These are phyloP conservation scores for Nymphaea thermarum DNA, from an alignment of 164 flowering plant species.

Conservation along the genomic window DNA sequence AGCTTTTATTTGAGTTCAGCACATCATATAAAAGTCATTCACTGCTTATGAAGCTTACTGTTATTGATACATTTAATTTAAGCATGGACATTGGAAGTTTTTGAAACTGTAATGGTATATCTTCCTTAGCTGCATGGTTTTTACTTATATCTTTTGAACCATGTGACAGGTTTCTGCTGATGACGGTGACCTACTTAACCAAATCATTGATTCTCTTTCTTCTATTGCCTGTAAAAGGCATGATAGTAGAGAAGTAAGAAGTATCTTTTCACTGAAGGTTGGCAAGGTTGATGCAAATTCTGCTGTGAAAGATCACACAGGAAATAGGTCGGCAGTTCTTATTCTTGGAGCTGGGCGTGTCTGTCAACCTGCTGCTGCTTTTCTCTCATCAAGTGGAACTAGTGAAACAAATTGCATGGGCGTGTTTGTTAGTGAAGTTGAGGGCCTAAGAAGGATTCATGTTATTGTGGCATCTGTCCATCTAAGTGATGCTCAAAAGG, in stretches of 20 bases:
- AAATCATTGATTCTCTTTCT: constrained; percentile 74
- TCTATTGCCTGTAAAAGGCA: constrained; percentile 42
- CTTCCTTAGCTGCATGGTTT: too few species aligned
- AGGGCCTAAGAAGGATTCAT: constrained; percentile 33
- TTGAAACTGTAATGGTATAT: too few species aligned
- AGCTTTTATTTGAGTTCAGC: too few species aligned
- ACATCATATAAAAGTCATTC: too few species aligned
- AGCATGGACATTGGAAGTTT: too few species aligned
- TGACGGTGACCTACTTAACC: constrained; percentile 52
- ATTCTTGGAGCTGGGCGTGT: constrained; percentile 97
- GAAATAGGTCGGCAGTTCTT: constrained; percentile 37
- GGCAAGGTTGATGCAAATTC: constrained; percentile 42
- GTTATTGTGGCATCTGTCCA: constrained; percentile 90
- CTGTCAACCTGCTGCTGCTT: constrained; percentile 86
- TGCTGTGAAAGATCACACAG: constrained; percentile 9
- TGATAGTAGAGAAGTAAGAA: constrained; percentile 13
- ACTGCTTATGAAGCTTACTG: too few species aligned
- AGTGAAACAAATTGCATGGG: constrained; percentile 6
- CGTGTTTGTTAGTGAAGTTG: constrained; percentile 18
- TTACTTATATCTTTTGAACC: too few species aligned
- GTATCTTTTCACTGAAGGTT: constrained; percentile 37
- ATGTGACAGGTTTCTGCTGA: constrained; percentile 70
- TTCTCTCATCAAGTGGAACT: constrained; percentile 54
- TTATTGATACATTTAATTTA: too few species aligned
- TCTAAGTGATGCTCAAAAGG: constrained; percentile 94